These are phyloP conservation scores for Endocladia muricata DNA, from an alignment of 31 red algal species.

Conservation along the genomic window DNA sequence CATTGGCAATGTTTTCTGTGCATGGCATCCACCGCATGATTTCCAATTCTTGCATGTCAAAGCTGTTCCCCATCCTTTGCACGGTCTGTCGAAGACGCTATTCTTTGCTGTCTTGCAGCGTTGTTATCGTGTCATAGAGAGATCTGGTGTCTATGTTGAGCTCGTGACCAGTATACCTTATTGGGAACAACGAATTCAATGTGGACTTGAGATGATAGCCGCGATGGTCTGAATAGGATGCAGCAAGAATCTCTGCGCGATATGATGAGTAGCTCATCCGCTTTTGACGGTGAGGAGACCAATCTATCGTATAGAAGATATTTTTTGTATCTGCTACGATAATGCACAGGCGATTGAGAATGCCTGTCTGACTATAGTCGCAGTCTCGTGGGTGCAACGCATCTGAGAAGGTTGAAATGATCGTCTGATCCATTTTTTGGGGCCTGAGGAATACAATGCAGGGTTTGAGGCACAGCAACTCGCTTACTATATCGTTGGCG, in stretches of 20 bases:
- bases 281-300: neutral
- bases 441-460: neutral
- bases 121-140: neutral
- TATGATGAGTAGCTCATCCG: neutral
- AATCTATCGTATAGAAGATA: neutral
- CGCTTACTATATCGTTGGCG: neutral
- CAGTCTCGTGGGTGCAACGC: neutral
- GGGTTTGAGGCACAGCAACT: neutral
- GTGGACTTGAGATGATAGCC: neutral
- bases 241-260: neutral
- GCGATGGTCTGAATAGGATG: neutral
- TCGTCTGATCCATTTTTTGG: neutral
- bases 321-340: neutral
- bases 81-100: too few species aligned
- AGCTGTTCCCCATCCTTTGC: too few species aligned
- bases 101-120: neutral
- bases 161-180: neutral
- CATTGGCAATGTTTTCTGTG: too few species aligned
- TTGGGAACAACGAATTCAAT: neutral
- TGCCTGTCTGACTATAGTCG: neutral
- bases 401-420: neutral
- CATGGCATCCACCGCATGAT: too few species aligned
- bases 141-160: neutral
- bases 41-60: too few species aligned
- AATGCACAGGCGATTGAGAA: neutral